Conservation (phyloP, 805 yeast genomes). For the Suhomyces xylopsoci region DNA sequence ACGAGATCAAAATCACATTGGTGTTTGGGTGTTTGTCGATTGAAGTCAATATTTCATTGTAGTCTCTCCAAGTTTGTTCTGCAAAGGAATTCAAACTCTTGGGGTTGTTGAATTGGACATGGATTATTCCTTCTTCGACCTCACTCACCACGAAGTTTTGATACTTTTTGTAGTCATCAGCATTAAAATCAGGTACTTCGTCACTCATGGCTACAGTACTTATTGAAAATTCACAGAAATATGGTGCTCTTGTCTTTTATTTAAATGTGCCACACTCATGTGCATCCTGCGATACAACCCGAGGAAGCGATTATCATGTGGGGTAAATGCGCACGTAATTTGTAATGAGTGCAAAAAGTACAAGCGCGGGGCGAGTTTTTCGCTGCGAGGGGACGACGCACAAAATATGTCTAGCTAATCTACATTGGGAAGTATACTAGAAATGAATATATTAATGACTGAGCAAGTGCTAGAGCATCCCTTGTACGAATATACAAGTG, state of each 20-base stretch:
- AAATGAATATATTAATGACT: not conserved
- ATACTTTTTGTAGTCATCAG: slow-evolving; percentile 18
- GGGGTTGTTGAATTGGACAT: slow-evolving; percentile 63
- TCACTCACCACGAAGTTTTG: slow-evolving; percentile 37
- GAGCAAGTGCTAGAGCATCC: not conserved
- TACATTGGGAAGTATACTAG: not conserved
- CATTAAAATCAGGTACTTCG: slow-evolving; percentile 5
- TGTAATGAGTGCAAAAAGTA: not conserved
- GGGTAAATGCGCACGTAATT: not conserved
- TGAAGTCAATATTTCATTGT: slow-evolving; percentile 42
- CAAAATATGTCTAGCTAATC: not conserved
- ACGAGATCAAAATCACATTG: slow-evolving; percentile 52
- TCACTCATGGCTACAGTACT: not conserved
- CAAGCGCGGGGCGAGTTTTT: not conserved
- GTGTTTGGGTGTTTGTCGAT: slow-evolving; percentile 46
- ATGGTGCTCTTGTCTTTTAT: not conserved
- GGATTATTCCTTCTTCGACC: slow-evolving; percentile 47
- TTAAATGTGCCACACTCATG: not conserved
- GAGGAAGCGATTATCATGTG: not conserved
- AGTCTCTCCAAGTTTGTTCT: slow-evolving; percentile 56
- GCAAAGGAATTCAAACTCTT: slow-evolving; percentile 56
- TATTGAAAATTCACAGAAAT: not conserved
- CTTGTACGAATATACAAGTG: slow-evolving; percentile 1
- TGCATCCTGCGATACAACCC: not conserved
- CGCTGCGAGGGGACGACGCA: not conserved